Evolutionary conservation across 345 rosid genomes (phyloP).

Genomic region (Eutrema heterophyllum): DNA sequence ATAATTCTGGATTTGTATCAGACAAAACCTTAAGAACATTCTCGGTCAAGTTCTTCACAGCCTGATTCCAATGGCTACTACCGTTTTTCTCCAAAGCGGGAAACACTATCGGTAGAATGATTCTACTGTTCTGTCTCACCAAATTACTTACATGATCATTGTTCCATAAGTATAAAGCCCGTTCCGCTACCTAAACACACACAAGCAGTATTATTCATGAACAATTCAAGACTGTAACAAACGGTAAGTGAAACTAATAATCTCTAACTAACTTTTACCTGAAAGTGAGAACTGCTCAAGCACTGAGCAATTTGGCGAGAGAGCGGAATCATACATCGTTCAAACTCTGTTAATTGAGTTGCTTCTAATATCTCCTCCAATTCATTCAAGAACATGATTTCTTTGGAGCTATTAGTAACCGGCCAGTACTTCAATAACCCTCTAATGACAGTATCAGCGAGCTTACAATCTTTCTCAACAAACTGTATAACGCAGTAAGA

Average conservation of each 20-base stretch:
- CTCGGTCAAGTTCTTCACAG: conserved; percentile 33
- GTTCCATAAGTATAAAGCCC: conserved; percentile 37
- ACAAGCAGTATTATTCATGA: neutral
- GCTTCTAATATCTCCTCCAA: conserved; percentile 88
- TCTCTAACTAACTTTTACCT: conserved; percentile 40
- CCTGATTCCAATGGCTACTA: conserved; percentile 35
- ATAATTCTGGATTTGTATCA: conserved; percentile 32
- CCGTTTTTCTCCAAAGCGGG: conserved; percentile 35
- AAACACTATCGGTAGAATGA: conserved; percentile 33
- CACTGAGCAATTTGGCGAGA: conserved; percentile 69
- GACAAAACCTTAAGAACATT: conserved; percentile 36
- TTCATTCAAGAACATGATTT: conserved; percentile 84
- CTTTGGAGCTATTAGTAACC: conserved; percentile 84
- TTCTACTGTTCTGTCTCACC: conserved; percentile 34
- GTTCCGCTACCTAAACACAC: conserved; percentile 35
- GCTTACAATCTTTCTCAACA: conserved; percentile 90
- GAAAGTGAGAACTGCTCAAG: conserved; percentile 81
- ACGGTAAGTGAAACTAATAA: neutral
- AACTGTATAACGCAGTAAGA: conserved; percentile 81
- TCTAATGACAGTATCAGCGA: conserved; percentile 69
- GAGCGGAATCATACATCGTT: conserved; percentile 78
- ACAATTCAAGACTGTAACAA: conserved; percentile 5
- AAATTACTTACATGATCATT: conserved; percentile 33
- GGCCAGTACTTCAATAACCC: conserved; percentile 93
- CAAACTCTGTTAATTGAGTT: conserved; percentile 75